Conservation (phyloP, 169 alveolate genomes). For the Plasmodium falciparum region DNA sequence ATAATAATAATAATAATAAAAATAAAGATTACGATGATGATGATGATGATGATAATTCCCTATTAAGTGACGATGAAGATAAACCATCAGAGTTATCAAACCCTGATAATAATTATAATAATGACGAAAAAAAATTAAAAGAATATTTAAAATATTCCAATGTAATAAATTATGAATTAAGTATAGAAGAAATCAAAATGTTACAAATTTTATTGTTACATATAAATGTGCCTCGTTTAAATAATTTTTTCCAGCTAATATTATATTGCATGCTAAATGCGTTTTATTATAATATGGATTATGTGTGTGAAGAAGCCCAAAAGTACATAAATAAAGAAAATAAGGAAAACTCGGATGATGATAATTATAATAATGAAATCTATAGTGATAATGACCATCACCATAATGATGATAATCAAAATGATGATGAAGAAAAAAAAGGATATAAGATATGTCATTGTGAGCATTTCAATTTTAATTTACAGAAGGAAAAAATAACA, state of each 20-base stretch:
- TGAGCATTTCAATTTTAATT: constrained; percentile 20
- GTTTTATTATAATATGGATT: constrained; percentile 14
- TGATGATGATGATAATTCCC: not conserved
- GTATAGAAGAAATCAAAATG: constrained; percentile 30
- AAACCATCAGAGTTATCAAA: not conserved
- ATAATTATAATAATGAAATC: too few species aligned
- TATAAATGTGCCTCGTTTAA: constrained; percentile 47
- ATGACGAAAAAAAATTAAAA: constrained; percentile 13
- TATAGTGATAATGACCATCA: not conserved
- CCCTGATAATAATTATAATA: not conserved
- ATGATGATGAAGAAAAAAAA: not conserved
- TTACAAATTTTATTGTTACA: constrained; percentile 62
- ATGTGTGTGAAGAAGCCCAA: not conserved
- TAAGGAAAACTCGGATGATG: too few species aligned
- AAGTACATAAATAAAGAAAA: too few species aligned
- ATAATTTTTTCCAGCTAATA: constrained; percentile 35
- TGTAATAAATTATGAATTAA: constrained; percentile 42
- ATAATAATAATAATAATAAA: not conserved
- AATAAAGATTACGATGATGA: not conserved
- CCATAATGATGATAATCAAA: not conserved
- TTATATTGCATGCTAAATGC: constrained; percentile 58
- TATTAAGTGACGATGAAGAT: not conserved
- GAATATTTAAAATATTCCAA: constrained; percentile 12
- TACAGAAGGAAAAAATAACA: constrained; percentile 36
- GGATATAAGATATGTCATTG: constrained; percentile 12